A percentile compares a stretch with the other conserved stretches of the same genome.
Conservation (phyloP, 2,329 filamentous ascomycete genomes). For the Leptodontidium sp. region DNA sequence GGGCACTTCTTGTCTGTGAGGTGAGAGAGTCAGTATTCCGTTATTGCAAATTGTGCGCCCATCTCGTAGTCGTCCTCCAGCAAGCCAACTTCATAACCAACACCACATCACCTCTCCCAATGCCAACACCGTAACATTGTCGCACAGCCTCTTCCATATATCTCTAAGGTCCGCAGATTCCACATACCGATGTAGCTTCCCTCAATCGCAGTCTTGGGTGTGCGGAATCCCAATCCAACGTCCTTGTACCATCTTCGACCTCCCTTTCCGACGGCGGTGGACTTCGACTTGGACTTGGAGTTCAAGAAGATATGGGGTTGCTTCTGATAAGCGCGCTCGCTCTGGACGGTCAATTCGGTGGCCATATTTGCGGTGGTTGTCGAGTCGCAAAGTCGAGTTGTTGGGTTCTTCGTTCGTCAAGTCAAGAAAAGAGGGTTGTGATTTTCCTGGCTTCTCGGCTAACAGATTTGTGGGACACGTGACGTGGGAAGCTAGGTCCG, state of each 20-base stretch:
- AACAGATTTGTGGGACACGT: conserved; percentile 33
- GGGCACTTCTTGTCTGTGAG: conserved; percentile 99
- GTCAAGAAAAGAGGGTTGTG: conserved; percentile 26
- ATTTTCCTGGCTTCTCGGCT: conserved; percentile 36
- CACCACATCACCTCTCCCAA: not conserved
- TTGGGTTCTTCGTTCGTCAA: conserved; percentile 20
- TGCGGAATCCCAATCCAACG: conserved; percentile 98
- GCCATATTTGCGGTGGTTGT: conserved; percentile 69
- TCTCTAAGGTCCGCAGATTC: conserved; percentile 25
- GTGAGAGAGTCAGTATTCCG: conserved; percentile 34
- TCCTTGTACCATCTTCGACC: conserved; percentile 99
- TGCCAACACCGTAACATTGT: conserved; percentile 8
- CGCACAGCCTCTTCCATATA: conserved; percentile 11
- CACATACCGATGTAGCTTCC: conserved; percentile 98
- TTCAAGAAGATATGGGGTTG: conserved; percentile 99
- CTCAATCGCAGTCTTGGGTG: conserved; percentile 98
- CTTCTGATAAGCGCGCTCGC: conserved; percentile 99
- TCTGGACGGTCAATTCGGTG: conserved; percentile 99
- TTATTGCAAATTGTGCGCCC: conserved; percentile 11
- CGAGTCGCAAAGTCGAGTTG: conserved; percentile 41
- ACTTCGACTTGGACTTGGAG: conserved; percentile 90
- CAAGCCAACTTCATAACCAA: not conserved
- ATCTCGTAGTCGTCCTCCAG: not conserved
- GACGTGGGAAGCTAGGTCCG: conserved; percentile 2
- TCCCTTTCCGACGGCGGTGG: conserved; percentile 84